Conservation (phyloP, 495 filamentous ascomycete genomes). For the Staphylotrichum longicolle region DNA sequence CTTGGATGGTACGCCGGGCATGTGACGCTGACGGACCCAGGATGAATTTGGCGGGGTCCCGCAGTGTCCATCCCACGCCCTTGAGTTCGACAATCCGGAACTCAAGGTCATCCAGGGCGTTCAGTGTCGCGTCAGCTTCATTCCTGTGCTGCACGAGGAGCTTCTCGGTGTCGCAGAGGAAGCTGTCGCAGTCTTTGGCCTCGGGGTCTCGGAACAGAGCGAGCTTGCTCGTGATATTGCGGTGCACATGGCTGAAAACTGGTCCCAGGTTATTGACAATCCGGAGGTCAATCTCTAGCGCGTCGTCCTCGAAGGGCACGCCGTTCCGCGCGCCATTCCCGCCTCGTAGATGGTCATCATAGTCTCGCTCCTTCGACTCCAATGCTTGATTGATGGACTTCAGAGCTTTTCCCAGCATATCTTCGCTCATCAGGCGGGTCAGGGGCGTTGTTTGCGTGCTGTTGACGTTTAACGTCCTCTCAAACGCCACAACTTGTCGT, state of each 20-base stretch:
- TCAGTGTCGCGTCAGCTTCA: slow-evolving; percentile 36
- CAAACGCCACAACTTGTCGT: slow-evolving; percentile 32
- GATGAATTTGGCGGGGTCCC: slow-evolving; percentile 39
- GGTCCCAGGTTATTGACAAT: slow-evolving; percentile 46
- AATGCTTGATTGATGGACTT: slow-evolving; percentile 40
- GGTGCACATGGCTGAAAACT: slow-evolving; percentile 33
- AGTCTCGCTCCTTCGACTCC: slow-evolving; percentile 36
- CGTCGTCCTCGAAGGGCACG: slow-evolving; percentile 36
- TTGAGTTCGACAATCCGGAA: slow-evolving; percentile 43
- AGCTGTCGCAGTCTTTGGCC: slow-evolving; percentile 36
- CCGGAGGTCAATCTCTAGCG: slow-evolving; percentile 39
- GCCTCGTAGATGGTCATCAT: slow-evolving; percentile 29
- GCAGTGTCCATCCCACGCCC: slow-evolving; percentile 40
- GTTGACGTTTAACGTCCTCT: slow-evolving; percentile 34
- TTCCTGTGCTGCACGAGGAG: slow-evolving; percentile 31
- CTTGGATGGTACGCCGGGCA: slow-evolving; percentile 40
- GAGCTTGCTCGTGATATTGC: slow-evolving; percentile 40
- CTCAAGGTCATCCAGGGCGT: slow-evolving; percentile 42
- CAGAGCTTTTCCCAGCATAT: slow-evolving; percentile 39
- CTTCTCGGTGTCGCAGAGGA: slow-evolving; percentile 35
- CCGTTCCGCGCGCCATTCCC: slow-evolving; percentile 29
- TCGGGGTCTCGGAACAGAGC: slow-evolving; percentile 40
- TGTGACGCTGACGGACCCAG: slow-evolving; percentile 35
- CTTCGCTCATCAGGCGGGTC: slow-evolving; percentile 40
- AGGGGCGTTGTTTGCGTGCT: slow-evolving; percentile 44